A percentile compares a stretch with the other conserved stretches of the same genome.
Evolutionary conservation across 2,329 filamentous ascomycete genomes (phyloP).

Genomic region (Geosmithia flava): DNA sequence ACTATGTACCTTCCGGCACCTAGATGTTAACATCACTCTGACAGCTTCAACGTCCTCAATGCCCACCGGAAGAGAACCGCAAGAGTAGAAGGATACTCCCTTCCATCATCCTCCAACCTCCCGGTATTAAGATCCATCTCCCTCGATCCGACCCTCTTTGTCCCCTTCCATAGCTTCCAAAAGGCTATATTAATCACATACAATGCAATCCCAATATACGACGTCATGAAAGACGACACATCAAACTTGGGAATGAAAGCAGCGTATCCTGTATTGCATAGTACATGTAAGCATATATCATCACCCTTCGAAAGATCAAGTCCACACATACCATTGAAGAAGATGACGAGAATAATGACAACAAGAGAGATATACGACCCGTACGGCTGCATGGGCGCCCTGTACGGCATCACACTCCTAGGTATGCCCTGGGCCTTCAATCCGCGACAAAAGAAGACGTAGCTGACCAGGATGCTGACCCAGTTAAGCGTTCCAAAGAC

Average conservation of each 20-base stretch:
- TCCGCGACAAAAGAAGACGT: constrained; percentile 23
- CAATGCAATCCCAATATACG: constrained; percentile 25
- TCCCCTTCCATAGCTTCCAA: constrained; percentile 37
- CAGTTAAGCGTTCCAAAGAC: constrained; percentile 30
- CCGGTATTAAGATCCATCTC: background rate
- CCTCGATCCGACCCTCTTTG: background rate
- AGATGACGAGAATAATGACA: background rate
- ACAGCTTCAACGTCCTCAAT: no score
- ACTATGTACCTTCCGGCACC: no score
- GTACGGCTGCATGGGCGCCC: constrained; percentile 23
- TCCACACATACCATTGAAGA: background rate
- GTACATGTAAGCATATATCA: constrained; percentile 8
- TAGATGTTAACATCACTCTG: no score
- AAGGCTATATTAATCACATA: constrained; percentile 47
- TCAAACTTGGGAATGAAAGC: constrained; percentile 53
- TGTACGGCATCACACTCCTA: constrained; percentile 20
- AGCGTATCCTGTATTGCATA: constrained; percentile 24
- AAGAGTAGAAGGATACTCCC: background rate
- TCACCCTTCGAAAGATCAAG: no score
- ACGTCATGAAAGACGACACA: constrained; percentile 50
- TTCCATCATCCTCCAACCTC: background rate
- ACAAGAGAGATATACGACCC: constrained; percentile 18
- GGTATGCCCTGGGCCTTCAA: constrained; percentile 23
- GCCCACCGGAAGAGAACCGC: no score
- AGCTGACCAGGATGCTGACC: constrained; percentile 24